Evolutionary conservation across 2,329 filamentous ascomycete species (phyloP), one percentile per base, ranked within the genome.

Genomic region (Dactylonectria estremocensis): DNA sequence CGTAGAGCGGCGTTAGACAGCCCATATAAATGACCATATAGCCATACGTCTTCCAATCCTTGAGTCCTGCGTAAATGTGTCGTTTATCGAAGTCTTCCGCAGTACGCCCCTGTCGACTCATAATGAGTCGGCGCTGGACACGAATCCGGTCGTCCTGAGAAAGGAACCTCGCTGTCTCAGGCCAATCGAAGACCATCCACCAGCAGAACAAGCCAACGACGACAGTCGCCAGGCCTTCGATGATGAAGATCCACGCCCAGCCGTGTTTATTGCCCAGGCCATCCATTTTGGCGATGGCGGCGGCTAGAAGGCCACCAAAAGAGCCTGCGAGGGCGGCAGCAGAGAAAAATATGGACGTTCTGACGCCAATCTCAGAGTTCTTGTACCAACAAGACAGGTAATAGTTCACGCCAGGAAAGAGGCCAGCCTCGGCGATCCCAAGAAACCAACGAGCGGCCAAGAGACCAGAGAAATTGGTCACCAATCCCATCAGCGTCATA

Each of bases 301-400:
- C 91, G 0, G 91, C 92, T 1, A 93, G 83, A 1, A 93, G 84
- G 2, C 91, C 91, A 75, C 91, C 91, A 65, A 93, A 93, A 0
- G 90, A 93, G 1, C 93, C 93, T 0, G 92, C 92, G 0, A 95
- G 81, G 0, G 93, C 92, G 0, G 93, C 93, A 0, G 92, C 92
- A 0, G 91, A 93, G 82, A 95, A 95, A 85, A 95, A 95, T 48
- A 94, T 89, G 16, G 93, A 92, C 64, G 81, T 61, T 33, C 93
- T 88, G 9, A 93, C 86, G 46, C 93, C 93, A 58, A 95, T 92
- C 72, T 96, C 93, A 1, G 87, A 88, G 9, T 92, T 85, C 77
- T 89, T 92, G 77, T 95, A 96, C 93, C 93, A 95, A 76, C 91
- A 94, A 0, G 89, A 92, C 0, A 95, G 85, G 75, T 94, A 94